Evolutionary conservation across 495 filamentous ascomycete genomes (phyloP).

Genomic region (Chlorociboria aeruginascens): DNA sequence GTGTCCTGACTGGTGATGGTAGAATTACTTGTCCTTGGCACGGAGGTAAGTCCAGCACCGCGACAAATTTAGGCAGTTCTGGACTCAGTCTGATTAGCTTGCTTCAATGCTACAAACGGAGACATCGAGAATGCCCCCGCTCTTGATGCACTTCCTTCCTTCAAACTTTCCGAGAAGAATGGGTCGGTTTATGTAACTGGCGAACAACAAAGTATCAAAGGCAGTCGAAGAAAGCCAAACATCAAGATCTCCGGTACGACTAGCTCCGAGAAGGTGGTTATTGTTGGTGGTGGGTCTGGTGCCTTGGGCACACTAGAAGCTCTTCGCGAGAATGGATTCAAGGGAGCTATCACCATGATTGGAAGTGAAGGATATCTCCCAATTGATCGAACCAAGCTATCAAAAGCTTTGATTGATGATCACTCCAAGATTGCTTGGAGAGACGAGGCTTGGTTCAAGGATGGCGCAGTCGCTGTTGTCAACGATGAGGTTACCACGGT

Average conservation of each 20-base stretch:
- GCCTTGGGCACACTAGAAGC: constrained; percentile 68
- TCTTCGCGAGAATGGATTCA: constrained; percentile 70
- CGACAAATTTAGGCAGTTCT: neutral
- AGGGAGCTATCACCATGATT: constrained; percentile 71
- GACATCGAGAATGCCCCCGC: constrained; percentile 93
- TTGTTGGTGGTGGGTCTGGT: constrained; percentile 86
- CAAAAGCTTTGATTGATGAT: constrained; percentile 87
- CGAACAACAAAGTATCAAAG: constrained; percentile 69
- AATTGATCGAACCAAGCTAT: constrained; percentile 91
- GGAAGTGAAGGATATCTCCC: constrained; percentile 73
- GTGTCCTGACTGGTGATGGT: constrained; percentile 71
- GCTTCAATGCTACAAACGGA: constrained; percentile 80
- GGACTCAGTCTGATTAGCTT: constrained; percentile 41
- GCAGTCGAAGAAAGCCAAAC: constrained; percentile 56
- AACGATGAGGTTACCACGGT: constrained; percentile 64
- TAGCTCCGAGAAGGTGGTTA: constrained; percentile 58
- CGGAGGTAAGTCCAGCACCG: constrained; percentile 47
- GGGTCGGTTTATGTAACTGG: constrained; percentile 76
- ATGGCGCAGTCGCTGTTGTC: constrained; percentile 59
- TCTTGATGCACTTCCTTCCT: constrained; percentile 67
- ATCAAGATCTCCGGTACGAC: constrained; percentile 47
- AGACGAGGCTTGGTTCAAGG: constrained; percentile 62
- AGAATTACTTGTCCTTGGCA: constrained; percentile 91
- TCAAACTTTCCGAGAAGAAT: constrained; percentile 66
- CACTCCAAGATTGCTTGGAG: constrained; percentile 63